A percentile compares a stretch with the other conserved stretches of the same genome.
Conservation (phyloP, 345 rosid species). For the Salix caprea region DNA sequence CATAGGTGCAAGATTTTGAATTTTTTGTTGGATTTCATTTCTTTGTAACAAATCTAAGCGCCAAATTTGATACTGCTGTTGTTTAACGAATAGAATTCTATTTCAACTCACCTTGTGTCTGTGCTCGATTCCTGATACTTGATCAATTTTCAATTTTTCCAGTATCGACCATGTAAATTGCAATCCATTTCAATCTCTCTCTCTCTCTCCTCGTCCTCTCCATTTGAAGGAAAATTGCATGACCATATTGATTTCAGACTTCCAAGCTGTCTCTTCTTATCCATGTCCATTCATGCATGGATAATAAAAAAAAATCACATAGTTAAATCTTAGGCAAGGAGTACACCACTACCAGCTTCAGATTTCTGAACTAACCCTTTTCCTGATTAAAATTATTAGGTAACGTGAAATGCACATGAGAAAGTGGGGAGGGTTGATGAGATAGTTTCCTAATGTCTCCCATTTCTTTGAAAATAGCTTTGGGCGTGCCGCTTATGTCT, state of each 20-base stretch:
- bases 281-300: neutral
- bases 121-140: neutral
- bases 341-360: neutral
- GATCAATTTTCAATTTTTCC: neutral
- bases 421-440: constrained; percentile 20
- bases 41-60: neutral
- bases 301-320: neutral
- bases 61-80: neutral
- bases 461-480: constrained; percentile 14
- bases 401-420: constrained; percentile 28
- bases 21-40: neutral
- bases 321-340: neutral
- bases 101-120: neutral
- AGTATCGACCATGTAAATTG: neutral
- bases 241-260: neutral
- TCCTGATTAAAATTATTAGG: neutral
- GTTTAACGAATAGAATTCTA: neutral
- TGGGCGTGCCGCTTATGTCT: constrained; percentile 24
- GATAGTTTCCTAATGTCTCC: constrained; percentile 21
- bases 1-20: constrained; percentile 5
- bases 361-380: neutral
- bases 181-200: neutral
- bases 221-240: neutral
- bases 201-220: neutral
- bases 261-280: neutral